Base-by-base conservation (phyloP, 768 basidiomycete species). In the Boletus tomentosulus region DNA sequence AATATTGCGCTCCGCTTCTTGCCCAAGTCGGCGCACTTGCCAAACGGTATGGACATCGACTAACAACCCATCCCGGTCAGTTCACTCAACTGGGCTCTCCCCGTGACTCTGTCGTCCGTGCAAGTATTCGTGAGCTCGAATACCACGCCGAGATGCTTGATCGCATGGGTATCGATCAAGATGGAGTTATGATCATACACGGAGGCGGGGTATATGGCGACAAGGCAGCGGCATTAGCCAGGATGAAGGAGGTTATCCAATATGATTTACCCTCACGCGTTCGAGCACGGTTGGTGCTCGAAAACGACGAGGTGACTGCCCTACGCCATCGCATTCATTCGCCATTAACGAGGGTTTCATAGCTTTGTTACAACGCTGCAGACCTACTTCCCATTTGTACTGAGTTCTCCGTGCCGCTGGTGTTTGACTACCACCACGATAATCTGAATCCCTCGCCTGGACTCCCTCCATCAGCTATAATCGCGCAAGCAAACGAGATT, bases 91-190 rank as follows among this genome's bases (percentile, higher is more conserved):
- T 98, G 3, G 93, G 88, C 6, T 89, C 87, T 28, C 93, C 91
- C 1, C 86, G 79, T 45, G 76, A 82, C 15, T 76, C 75, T 10
- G 95, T 97, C 13, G 78, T 95, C 10, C 76, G 82, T 28, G 82
- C 90, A 4, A 83, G 89, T 16, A 73, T 95, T 10, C 77, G 88
- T 15, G 94, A 98, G 55, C 76, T 98, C 27, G 75, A 77, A 24
- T 96, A 98, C 65, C 95, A 98, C 56, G 84, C 84, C 55, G 84
- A 95, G 68, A 88, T 97, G 80, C 76, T 96, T 65, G 87, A 92
- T 50, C 73, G 81, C 19, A 92, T 96, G 89, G 87, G 83, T 0
- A 66, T 92, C 31, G 90, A 83, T 11, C 72, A 76, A n/a, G 92
- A 98, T 54, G 83, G 86, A 5, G 90, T 98, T 6, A 90, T 94